Evolutionary conservation across 1,284 basidiomycete species (phyloP).

Genomic region (Wallemia ichthyophaga): DNA sequence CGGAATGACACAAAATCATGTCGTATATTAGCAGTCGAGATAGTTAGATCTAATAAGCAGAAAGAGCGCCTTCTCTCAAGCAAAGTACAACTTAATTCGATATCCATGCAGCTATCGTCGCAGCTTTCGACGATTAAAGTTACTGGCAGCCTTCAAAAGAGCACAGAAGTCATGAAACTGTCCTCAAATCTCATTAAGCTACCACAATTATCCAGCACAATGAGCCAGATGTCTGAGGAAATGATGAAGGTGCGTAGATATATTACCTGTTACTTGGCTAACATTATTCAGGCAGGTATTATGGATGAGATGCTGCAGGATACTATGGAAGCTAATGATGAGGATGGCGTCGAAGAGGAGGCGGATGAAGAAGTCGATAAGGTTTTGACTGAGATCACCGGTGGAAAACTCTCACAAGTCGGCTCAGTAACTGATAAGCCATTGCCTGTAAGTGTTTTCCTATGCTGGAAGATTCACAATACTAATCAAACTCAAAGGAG

Average conservation of each 20-base stretch:
- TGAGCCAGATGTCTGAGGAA: conserved; percentile 96
- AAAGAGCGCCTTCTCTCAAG: conserved; percentile 67
- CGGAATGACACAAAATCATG: conserved; percentile 84
- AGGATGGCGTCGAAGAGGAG: conserved; percentile 83
- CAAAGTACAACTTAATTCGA: conserved; percentile 77
- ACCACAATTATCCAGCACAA: conserved; percentile 66
- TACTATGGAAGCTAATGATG: conserved; percentile 43
- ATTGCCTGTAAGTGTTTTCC: conserved; percentile 33
- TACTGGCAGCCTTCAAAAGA: conserved; percentile 83
- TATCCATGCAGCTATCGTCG: conserved; percentile 64
- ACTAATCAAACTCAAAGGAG: not conserved
- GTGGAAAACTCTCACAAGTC: conserved; percentile 70
- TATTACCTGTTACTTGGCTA: not conserved
- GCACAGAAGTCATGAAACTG: conserved; percentile 94
- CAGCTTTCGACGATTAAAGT: conserved; percentile 98
- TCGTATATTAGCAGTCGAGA: conserved; percentile 62
- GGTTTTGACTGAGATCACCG: conserved; percentile 77
- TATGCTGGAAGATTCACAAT: not conserved
- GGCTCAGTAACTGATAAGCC: conserved; percentile 35
- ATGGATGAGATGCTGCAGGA: conserved; percentile 83
- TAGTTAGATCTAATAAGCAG: conserved; percentile 85
- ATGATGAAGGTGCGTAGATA: conserved; percentile 56
- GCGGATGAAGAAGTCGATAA: conserved; percentile 94
- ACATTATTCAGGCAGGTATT: conserved; percentile 38
- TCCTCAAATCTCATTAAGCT: conserved; percentile 73